phyloP scores from a whole-genome alignment of 1,284 basidiomycete species.

The Peniophora sp. region DNA sequence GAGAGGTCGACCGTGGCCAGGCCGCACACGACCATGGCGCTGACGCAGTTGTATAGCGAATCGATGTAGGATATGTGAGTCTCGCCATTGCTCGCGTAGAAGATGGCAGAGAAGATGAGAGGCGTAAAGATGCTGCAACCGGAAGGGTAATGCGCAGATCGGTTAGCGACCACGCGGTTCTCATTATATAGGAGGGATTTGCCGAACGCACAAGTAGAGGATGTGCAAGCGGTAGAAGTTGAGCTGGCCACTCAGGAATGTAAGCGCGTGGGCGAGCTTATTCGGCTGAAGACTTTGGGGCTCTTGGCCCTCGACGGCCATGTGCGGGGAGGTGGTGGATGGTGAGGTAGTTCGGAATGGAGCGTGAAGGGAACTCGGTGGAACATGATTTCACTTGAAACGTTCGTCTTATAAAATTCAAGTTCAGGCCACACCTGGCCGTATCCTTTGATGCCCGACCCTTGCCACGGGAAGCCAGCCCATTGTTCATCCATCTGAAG shows the following conservation, averaged over 20 bases:
- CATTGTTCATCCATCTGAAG: too few relatives aligned
- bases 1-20: constrained; percentile 70
- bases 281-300: not conserved
- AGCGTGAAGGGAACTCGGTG: constrained; percentile 8
- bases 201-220: constrained; percentile 40
- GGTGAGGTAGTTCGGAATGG: not conserved
- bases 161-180: too few relatives aligned
- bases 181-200: not conserved
- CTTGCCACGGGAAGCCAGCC: too few relatives aligned
- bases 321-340: not conserved
- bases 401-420: too few relatives aligned
- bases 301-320: not conserved
- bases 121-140: constrained; percentile 61
- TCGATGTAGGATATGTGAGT: constrained; percentile 66
- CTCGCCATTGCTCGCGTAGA: constrained; percentile 68
- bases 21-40: constrained; percentile 75
- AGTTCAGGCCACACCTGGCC: too few relatives aligned
- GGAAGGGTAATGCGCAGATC: too few relatives aligned
- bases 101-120: constrained; percentile 62
- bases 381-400: not conserved
- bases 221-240: constrained; percentile 66
- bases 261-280: constrained; percentile 3
- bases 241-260: constrained; percentile 39
- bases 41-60: constrained; percentile 67
- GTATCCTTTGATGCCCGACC: too few relatives aligned